Conservation (phyloP, 768 basidiomycete species). For the Termitomyces sp. region DNA sequence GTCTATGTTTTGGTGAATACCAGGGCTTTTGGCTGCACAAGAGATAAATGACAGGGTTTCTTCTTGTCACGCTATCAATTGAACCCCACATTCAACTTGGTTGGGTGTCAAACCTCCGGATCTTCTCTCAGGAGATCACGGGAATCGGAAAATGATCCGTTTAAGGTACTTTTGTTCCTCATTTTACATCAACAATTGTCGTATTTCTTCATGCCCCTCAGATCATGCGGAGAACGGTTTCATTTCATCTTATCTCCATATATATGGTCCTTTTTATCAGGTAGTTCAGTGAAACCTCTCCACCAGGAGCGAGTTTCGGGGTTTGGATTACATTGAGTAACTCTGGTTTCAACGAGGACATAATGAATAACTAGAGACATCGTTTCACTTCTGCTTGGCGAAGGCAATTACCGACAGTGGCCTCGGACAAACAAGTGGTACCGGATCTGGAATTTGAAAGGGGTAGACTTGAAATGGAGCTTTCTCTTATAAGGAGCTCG, state of each 20-base stretch:
- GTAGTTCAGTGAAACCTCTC: not conserved
- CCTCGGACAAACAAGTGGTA: not conserved
- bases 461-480: not conserved
- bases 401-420: not conserved
- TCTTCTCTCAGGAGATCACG: constrained; percentile 26
- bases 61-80: no score
- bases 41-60: no score
- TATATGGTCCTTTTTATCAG: not conserved
- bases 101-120: constrained; percentile 17
- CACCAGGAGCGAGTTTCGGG: not conserved
- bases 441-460: not conserved
- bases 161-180: constrained; percentile 27
- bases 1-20: no score
- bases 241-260: constrained; percentile 25
- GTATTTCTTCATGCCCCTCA: not conserved
- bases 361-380: not conserved
- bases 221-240: constrained; percentile 33
- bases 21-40: no score
- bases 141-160: constrained; percentile 26
- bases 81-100: no score
- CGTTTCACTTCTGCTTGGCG: not conserved
- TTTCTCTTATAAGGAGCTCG: not conserved
- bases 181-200: not conserved
- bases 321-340: not conserved
- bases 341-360: not conserved